Percentiles rank a stretch among this genome's conserved stretches.
These are phyloP conservation scores for Pythium dissotocum DNA, from an alignment of 352 stramenopile species.

Conservation along the genomic window DNA sequence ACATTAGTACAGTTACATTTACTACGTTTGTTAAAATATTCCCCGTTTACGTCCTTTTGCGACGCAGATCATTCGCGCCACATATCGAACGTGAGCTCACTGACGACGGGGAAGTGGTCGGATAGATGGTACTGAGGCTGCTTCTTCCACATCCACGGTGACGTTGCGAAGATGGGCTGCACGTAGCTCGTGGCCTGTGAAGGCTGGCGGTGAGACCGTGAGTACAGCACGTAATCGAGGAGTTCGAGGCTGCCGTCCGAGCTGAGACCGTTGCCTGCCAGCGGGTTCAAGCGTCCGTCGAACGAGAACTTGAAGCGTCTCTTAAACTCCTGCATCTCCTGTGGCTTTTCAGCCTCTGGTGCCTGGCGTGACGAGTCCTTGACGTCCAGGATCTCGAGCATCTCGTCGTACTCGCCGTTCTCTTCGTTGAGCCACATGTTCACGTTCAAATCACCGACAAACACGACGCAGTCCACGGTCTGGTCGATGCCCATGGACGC, in stretches of 20 bases:
- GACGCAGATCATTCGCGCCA: conserved; percentile 28
- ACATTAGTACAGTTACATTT: conserved; percentile 1
- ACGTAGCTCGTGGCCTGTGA: conserved; percentile 56
- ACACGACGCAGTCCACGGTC: conserved; percentile 57
- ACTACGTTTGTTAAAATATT: background rate
- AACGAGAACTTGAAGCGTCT: conserved; percentile 58
- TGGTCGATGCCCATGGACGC: conserved; percentile 56
- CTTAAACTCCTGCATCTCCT: conserved; percentile 19
- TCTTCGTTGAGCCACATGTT: conserved; percentile 76
- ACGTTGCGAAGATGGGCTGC: conserved; percentile 47
- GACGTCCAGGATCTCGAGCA: conserved; percentile 64
- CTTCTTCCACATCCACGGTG: conserved; percentile 63
- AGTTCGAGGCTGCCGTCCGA: conserved; percentile 75
- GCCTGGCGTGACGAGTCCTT: conserved; percentile 44
- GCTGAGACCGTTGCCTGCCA: conserved; percentile 64
- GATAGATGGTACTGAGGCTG: conserved; percentile 72
- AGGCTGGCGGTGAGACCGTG: conserved; percentile 54
- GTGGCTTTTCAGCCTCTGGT: background rate
- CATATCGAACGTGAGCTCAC: conserved; percentile 74
- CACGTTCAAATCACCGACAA: conserved; percentile 75
- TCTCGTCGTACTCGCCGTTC: conserved; percentile 80
- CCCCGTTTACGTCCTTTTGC: background rate
- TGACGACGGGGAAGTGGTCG: conserved; percentile 78
- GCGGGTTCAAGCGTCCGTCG: conserved; percentile 66
- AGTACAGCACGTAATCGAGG: conserved; percentile 76